Evolutionary conservation across 1,139 yeast species (phyloP), one percentile per base, ranked within the genome.

Genomic region (Lizanozyma gosingica): DNA sequence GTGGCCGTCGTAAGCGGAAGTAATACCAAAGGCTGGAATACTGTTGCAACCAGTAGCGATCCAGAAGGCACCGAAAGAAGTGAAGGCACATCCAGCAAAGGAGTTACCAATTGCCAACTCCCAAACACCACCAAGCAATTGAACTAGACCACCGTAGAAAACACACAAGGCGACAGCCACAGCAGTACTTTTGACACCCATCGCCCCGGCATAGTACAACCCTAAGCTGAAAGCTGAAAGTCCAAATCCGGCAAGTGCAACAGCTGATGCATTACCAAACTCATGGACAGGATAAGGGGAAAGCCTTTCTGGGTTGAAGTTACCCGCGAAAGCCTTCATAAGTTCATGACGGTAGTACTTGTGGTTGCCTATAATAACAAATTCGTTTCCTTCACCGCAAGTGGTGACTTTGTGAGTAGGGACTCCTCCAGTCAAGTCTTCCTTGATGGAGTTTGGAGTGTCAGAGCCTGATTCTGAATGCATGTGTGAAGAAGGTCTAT

Each of bases 11-110:
- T 82, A 82, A 17, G 80, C 73, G 3, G 67, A 62, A 2, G 62
- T 56, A 40, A 79, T 71, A 15, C 78, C 80, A 57, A 82, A 81
- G 37, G 70, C 66, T 40, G 77, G 73, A 41, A 75, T 61, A 42
- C 76, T 57, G 36, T 81, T 70, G 36, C 81, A 75, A 18, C 82
- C 80, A 55, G 73, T 81, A 17, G 81, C 64, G 42, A 82, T 63
- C 86, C 90, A 83, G 60, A 82, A 83, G 8, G 84, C 86, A 40
- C 90, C 90, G 54, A 80, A 83, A 42, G 83, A 76, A 39, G 79
- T 65, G 55, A 83, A 75, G 8, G 80, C 83, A 33, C 80, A 75
- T 51, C 73, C 74, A 37, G 81, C 82, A 59, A 76, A 80, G 8
- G 83, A 75, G 58, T 82, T 82, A 45, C 83, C 84, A 39, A 74